A percentile compares a stretch with the other conserved stretches of the same genome.
Evolutionary conservation across 352 stramenopile species (phyloP).

Genomic region (Phytophthora pisi): DNA sequence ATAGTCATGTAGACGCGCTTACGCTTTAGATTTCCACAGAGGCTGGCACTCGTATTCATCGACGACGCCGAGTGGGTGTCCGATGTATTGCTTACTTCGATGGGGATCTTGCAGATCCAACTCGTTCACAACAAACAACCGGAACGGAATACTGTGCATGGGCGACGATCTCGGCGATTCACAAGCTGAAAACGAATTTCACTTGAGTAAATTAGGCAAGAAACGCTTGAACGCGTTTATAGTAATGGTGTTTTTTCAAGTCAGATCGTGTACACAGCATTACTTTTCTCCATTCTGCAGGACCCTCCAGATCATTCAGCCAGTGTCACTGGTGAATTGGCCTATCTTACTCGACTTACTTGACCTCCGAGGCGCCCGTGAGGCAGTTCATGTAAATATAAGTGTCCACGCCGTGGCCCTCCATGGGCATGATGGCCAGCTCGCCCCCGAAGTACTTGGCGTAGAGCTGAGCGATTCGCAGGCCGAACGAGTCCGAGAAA

Average conservation of each 20-base stretch:
- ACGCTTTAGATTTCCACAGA: constrained; percentile 32
- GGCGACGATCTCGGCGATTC: neutral
- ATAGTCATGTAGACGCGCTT: constrained; percentile 3
- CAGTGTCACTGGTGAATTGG: constrained; percentile 1
- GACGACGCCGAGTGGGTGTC: constrained; percentile 21
- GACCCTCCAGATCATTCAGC: neutral
- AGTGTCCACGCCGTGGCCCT: constrained; percentile 97
- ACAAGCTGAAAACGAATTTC: constrained; percentile 3
- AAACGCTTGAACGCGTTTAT: neutral
- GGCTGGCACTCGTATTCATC: constrained; percentile 12
- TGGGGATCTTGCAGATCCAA: constrained; percentile 23
- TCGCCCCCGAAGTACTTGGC: constrained; percentile 99
- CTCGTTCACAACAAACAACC: constrained; percentile 28
- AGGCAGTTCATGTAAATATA: constrained; percentile 92
- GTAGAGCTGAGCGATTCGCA: constrained; percentile 94
- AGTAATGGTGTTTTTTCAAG: neutral
- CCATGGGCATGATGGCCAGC: constrained; percentile 98
- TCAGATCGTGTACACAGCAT: constrained; percentile 21
- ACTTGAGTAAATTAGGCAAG: constrained; percentile 1
- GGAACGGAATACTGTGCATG: constrained; percentile 36
- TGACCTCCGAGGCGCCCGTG: constrained; percentile 73
- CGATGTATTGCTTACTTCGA: constrained; percentile 5
- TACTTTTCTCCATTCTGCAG: constrained; percentile 12
- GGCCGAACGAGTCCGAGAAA: constrained; percentile 85
- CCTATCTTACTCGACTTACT: constrained; percentile 39